Conservation (phyloP, 495 filamentous ascomycete species). For the Hyphodiscus hymeniophilus region DNA sequence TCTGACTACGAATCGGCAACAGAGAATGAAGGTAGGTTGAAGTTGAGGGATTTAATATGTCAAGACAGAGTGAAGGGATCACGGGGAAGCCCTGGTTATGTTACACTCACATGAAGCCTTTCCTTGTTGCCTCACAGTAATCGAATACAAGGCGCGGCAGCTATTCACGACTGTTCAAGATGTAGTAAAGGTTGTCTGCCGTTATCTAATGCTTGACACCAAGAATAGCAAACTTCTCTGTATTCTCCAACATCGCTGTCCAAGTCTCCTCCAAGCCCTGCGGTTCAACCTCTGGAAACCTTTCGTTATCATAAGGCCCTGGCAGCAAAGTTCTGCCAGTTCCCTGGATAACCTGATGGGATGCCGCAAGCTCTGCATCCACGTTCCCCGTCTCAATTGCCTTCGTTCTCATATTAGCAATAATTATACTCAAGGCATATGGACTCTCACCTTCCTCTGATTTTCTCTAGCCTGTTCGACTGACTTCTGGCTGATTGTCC, state of each 20-base stretch:
- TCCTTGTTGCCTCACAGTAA: no score
- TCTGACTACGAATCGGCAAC: no score
- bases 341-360: constrained; percentile 7
- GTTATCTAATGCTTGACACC: no score
- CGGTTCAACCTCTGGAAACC: not conserved
- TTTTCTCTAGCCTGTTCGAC: not conserved
- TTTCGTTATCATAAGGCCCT: constrained; percentile 4
- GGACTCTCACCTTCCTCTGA: not conserved
- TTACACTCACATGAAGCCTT: no score
- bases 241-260: not conserved
- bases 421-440: no score
- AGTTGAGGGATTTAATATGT: no score
- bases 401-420: not conserved
- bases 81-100: no score
- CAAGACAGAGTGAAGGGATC: no score
- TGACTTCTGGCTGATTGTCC: not conserved
- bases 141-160: no score
- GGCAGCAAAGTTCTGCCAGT: constrained; percentile 1
- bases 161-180: no score
- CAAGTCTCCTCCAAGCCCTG: not conserved
- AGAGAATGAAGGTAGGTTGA: no score
- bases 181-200: no score
- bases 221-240: not conserved
- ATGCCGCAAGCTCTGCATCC: constrained; percentile 1
- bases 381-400: constrained; percentile 4